These are phyloP conservation scores for Pisolithus orientalis DNA, from an alignment of 768 basidiomycete genomes.

Conservation along the genomic window DNA sequence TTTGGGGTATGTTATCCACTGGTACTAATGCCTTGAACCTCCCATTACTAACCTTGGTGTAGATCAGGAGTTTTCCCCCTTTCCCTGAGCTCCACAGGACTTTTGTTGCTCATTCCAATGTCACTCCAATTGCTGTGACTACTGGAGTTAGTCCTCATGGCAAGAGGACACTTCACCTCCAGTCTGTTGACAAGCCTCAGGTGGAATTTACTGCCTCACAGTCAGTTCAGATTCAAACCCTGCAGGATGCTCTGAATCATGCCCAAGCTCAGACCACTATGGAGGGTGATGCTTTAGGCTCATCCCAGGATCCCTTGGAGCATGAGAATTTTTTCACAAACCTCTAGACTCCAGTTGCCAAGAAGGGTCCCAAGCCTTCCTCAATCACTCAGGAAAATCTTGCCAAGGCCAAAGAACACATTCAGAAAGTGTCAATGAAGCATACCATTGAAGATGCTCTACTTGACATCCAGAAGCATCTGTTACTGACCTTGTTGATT, in stretches of 20 bases:
- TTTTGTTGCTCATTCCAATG: slow-evolving; percentile 18
- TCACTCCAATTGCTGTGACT: slow-evolving; percentile 19
- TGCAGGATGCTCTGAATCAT: background rate
- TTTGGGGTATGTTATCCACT: slow-evolving; percentile 17
- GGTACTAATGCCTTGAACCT: too few relatives aligned
- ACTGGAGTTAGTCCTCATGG: slow-evolving; percentile 25
- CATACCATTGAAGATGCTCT: too few relatives aligned
- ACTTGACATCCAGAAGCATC: too few relatives aligned
- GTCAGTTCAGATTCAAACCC: slow-evolving; percentile 36
- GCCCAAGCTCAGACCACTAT: background rate
- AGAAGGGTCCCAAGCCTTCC: background rate
- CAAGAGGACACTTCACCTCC: slow-evolving; percentile 10
- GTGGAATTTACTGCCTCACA: background rate
- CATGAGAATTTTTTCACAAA: background rate
- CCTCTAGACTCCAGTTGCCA: background rate
- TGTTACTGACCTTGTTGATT: too few relatives aligned
- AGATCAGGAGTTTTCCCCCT: slow-evolving; percentile 18
- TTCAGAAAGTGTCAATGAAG: too few relatives aligned
- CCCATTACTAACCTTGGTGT: background rate
- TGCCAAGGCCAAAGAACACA: too few relatives aligned
- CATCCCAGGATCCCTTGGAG: background rate
- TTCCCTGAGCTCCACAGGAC: slow-evolving; percentile 10
- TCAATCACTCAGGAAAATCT: background rate
- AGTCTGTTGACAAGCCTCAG: background rate
- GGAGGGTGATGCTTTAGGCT: background rate